Evolutionary conservation across 179 eudicot genomes (phyloP), one percentile per base, ranked within the genome.

Genomic region (Silene noctiflora): DNA sequence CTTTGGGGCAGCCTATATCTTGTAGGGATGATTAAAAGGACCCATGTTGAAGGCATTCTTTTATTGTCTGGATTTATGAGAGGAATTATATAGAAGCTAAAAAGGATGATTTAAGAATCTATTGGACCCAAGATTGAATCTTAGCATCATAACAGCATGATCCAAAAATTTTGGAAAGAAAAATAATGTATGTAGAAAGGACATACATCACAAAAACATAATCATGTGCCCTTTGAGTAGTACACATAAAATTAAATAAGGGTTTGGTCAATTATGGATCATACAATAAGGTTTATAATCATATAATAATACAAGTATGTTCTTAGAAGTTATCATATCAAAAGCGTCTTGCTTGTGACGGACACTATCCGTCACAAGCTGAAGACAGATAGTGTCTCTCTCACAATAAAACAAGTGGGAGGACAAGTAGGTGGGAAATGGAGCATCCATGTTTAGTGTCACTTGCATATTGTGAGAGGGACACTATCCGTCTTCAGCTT

Each of bases 1-100:
- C 56, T 69, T 69, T 24, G 58, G 72, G 31, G 58, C 72, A 31
- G 1, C 72, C 48, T 13, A 33, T 10, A 39, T 51, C 21, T 61
- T 61, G 29, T 61, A 19, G 66, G 66, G 27, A 61, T 22, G 4
- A 61, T 61, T 61, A 22, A 24, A 9, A 61, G 27, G 71, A 6
- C 71, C 71, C 71, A 67, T 67, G 42, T 65, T 67, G 20, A 67
- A 42, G 24, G 25, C 46, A 24, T 35, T 51, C 35, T 66, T 17
- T 66, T 66, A 33, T 33, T 16, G 35, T 17, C 14, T 31, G 48
- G 70, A 46, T 66, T 66, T 66, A 65, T 17, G 65, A 61, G 31
- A 19, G 27, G 39, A 39, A 39, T 39, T 39, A 39, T 39, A 39
- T 51, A 0, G 56, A 51, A 51, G 22, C 17, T 65, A 16, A 1